Evolutionary conservation across 495 filamentous ascomycete species (phyloP), one percentile per base, ranked within the genome.

Genomic region (Xylaria longipes): DNA sequence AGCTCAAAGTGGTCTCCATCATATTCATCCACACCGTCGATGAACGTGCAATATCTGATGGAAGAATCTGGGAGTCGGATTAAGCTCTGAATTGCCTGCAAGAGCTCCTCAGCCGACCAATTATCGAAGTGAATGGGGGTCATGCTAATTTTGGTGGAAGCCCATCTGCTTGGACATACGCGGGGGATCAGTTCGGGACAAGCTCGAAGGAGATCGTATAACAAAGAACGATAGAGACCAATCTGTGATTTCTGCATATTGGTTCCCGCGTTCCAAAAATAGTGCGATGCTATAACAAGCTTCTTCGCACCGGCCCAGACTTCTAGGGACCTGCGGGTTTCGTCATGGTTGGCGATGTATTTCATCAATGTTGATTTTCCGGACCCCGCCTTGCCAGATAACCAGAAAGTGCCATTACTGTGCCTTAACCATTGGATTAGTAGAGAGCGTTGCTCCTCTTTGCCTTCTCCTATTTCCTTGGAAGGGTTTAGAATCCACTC

Each of bases 1-100:
- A 77, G 43, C 1, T 75, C 71, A 2, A 54, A n/a, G 20, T 69
- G 71, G 22, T 77, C 73, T 17, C 71, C 73, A 0, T 75, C 67
- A 52, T 69, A 78, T 31, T 78, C 76, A 46, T 78, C 74, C 9
- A 76, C 52, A 5, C 76, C 74, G 37, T 78, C 76, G 62, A 78
- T 76, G 45, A 75, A 75, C 22, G 11, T 29, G 27, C 25, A 56
- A 17, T 15, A 56, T 56, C 15, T 56, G 2, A 31, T n/a, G 27
- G 52, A 56, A 56, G 12, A 31, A 31, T 56, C 22, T 52, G 22
- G 48, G 7, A 52, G 8, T 52, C 11, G n/a, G 15, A 27, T 25
- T 6, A 46, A 17, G 20, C 8, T n/a, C 48, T 52, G n/a, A 25
- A 52, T 46, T 6, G 45, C 45, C 20, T 46, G 3, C n/a, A 52